Evolutionary conservation across 495 filamentous ascomycete genomes (phyloP), one percentile per base, ranked within the genome.

Genomic region (Baudoinia panamericana): DNA sequence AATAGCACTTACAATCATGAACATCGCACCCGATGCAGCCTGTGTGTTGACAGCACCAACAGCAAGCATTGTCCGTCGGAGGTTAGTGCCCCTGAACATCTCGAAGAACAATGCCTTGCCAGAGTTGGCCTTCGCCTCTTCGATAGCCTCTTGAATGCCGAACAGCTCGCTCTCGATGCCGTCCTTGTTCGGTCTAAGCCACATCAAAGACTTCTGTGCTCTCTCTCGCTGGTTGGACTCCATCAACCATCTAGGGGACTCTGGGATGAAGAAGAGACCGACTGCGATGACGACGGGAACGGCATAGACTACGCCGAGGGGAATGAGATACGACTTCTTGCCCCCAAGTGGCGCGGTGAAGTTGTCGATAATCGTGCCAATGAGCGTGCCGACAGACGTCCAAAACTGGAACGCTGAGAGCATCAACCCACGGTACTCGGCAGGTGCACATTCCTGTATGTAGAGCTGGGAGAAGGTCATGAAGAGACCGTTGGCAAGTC

Each of bases 321-420:
- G 71, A 36, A 76, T 72, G 1, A 73, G 60, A 46, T 75, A 79
- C 9, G 67, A 62, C 10, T 61, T 51, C 39, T 57, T 68, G 20
- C 57, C 63, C 5, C 54, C 41, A 23, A 70, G 61, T 30, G 60
- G 61, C 5, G 62, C 57, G 1, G 73, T 71, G 43, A 67, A 68
- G 51, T 75, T 76, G 55, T 78, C 75, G 36, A 79, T 62, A 17
- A 76, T 65, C n/a, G 75, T 72, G 22, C 73, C 75, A 39, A 77
- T 58, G 12, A 77, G 62, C 6, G 68, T 62, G 11, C 70, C 70
- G 17, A 74, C 60, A 7, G 60, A 64, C 1, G 60, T 64, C 57
- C 65, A 66, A 39, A 64, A 67, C 20, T 61, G 62, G 40, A 68
- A 69, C 37, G 66, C 60, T 15, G 68, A 66, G 13, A 76, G 59